Conservation (phyloP, 2,329 filamentous ascomycete species). For the Fusarium camptoceras region DNA sequence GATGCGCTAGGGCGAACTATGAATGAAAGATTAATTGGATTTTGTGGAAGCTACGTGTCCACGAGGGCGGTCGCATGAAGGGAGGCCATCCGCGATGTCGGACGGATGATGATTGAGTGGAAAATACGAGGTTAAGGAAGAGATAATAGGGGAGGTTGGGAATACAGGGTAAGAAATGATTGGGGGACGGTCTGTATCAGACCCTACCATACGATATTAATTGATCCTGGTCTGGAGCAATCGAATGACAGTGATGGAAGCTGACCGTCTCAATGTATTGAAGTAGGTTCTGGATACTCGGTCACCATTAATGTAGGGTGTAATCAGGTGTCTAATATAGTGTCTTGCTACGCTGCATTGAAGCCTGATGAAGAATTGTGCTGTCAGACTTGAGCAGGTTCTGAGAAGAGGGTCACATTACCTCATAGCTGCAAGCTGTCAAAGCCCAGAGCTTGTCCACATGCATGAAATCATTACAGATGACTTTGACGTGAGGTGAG, state of each 20-base stretch:
- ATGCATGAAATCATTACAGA: constrained; percentile 16
- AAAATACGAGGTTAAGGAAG: constrained; percentile 28
- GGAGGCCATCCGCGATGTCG: constrained; percentile 41
- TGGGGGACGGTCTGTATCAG: constrained; percentile 3
- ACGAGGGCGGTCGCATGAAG: constrained; percentile 41
- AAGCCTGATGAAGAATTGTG: constrained; percentile 3
- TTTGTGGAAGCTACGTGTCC: constrained; percentile 32
- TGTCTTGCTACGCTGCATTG: background rate
- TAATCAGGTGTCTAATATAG: background rate
- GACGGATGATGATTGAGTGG: constrained; percentile 30
- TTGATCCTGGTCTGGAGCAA: background rate
- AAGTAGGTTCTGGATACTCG: background rate
- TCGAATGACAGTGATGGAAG: background rate
- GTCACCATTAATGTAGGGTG: background rate
- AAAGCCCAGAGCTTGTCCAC: background rate
- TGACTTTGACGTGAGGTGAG: constrained; percentile 3
- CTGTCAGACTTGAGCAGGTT: background rate
- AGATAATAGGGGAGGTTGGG: constrained; percentile 45
- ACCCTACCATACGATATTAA: background rate
- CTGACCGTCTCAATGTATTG: background rate
- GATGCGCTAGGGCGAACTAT: background rate
- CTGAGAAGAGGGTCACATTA: background rate
- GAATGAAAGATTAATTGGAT: constrained; percentile 10
- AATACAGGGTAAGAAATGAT: constrained; percentile 36
- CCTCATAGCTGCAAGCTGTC: constrained; percentile 5